Evolutionary conservation across 805 yeast genomes (phyloP).

Genomic region (Blastobotrys attinorum): DNA sequence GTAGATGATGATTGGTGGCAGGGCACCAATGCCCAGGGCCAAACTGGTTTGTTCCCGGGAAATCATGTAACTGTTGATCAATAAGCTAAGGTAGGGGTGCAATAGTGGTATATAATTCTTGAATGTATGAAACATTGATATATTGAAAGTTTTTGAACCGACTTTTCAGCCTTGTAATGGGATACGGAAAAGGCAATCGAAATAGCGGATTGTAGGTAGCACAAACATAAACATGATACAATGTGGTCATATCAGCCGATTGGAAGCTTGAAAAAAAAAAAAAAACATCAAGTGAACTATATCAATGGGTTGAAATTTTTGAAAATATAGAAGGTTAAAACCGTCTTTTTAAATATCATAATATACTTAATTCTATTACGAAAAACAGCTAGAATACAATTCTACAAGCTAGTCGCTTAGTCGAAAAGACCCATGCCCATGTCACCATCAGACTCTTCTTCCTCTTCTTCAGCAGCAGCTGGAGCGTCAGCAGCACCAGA

Average conservation of each 20-base stretch:
- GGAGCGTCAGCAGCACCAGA: slow-evolving; percentile 53
- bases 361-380: background rate
- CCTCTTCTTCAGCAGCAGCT: slow-evolving; percentile 67
- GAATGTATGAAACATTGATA: background rate
- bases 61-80: slow-evolving; percentile 67
- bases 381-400: no score
- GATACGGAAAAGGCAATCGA: no score
- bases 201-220: no score
- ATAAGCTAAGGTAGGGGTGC: slow-evolving; percentile 3
- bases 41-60: slow-evolving; percentile 82
- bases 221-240: no score
- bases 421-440: slow-evolving; percentile 94
- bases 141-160: no score
- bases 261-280: no score
- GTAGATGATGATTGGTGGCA: slow-evolving; percentile 98
- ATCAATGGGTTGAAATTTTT: no score
- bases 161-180: no score
- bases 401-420: slow-evolving; percentile 37
- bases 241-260: no score
- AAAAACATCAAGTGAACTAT: background rate
- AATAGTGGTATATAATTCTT: background rate
- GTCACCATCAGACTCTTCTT: slow-evolving; percentile 55
- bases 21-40: slow-evolving; percentile 66
- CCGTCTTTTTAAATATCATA: no score
- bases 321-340: no score